Conservation (phyloP, 2,329 filamentous ascomycete species). For the Paraphaeosphaeria minitans region DNA sequence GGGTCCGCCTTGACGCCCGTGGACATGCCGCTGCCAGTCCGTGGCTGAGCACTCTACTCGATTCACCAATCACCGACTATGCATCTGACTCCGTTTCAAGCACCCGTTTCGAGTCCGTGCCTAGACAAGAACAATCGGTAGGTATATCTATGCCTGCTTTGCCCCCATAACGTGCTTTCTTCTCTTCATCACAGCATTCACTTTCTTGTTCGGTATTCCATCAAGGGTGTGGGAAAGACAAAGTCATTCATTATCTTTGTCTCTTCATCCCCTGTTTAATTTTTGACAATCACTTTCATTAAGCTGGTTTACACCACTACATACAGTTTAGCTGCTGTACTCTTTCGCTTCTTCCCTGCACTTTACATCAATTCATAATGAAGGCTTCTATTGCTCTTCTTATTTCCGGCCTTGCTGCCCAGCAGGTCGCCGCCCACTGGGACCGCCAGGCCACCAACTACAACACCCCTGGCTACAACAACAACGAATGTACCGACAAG, state of each 20-base stretch:
- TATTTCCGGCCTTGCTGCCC: conserved; percentile 52
- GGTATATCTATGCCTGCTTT: conserved; percentile 33
- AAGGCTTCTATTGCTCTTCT: conserved; percentile 52
- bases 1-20: conserved; percentile 22
- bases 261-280: conserved; percentile 18
- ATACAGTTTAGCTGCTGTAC: conserved; percentile 22
- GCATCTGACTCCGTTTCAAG: conserved; percentile 27
- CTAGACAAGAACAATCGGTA: conserved; percentile 11
- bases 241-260: conserved; percentile 48
- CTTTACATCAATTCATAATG: conserved; percentile 44
- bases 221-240: conserved; percentile 28
- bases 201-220: conserved; percentile 23
- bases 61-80: conserved; percentile 22
- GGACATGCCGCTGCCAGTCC: conserved; percentile 20
- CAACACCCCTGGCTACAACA: conserved; percentile 70
- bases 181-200: conserved; percentile 24
- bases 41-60: conserved; percentile 36
- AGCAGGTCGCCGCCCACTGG: conserved; percentile 58
- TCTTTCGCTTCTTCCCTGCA: conserved; percentile 20
- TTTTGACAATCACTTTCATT: conserved; percentile 32
- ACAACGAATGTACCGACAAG: conserved; percentile 76
- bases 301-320: conserved; percentile 26
- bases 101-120: conserved; percentile 33
- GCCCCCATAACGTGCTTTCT: conserved; percentile 20
- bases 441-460: conserved; percentile 59